A percentile compares a stretch with the other conserved stretches of the same genome.
Evolutionary conservation across 495 filamentous ascomycete species (phyloP).

Genomic region (Tuber microsphaerosporum): DNA sequence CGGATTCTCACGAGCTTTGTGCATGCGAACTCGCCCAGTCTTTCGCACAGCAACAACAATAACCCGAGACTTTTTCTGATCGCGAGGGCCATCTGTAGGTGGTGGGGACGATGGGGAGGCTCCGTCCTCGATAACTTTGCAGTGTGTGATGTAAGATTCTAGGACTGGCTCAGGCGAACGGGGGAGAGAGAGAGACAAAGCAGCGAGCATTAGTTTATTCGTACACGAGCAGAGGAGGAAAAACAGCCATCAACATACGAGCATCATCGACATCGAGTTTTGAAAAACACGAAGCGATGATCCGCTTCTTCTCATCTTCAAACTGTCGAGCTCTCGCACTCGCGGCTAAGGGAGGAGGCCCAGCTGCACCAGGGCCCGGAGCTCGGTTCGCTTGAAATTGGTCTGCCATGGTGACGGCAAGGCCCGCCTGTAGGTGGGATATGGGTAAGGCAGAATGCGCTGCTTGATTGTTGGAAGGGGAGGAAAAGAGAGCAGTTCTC

Average conservation of each 20-base stretch:
- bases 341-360: constrained; percentile 18
- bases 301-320: constrained; percentile 90
- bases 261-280: constrained; percentile 75
- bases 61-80: constrained; percentile 78
- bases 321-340: constrained; percentile 77
- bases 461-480: neutral
- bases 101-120: constrained; percentile 80
- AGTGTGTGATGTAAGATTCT: constrained; percentile 97
- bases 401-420: constrained; percentile 32
- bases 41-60: constrained; percentile 89
- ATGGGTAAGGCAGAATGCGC: neutral
- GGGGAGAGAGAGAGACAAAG: neutral
- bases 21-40: constrained; percentile 85
- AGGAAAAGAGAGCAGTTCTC: neutral
- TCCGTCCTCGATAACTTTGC: constrained; percentile 77
- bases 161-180: constrained; percentile 51
- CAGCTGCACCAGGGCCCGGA: constrained; percentile 17
- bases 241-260: constrained; percentile 29
- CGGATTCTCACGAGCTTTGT: constrained; percentile 90
- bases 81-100: constrained; percentile 54
- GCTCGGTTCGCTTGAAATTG: constrained; percentile 33
- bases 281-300: constrained; percentile 82
- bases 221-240: constrained; percentile 16
- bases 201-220: neutral
- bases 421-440: neutral